These are phyloP conservation scores for Rhizoclosmatium hyalinum DNA, from an alignment of 371 early-diverging fungal species.

Conservation along the genomic window DNA sequence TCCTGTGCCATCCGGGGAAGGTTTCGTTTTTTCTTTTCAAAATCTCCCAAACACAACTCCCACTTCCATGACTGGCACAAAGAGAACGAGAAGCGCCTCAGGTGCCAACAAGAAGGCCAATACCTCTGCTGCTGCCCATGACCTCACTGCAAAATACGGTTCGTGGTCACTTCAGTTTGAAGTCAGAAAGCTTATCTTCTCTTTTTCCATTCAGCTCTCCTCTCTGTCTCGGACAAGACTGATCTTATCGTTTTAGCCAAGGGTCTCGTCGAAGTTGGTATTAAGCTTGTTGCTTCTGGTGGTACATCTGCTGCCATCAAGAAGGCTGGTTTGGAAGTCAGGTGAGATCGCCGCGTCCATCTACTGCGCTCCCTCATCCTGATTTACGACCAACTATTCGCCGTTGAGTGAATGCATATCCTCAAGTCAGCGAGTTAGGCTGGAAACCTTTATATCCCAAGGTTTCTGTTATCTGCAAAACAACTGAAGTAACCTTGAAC, in stretches of 20 bases:
- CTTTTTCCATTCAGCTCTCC: constrained; percentile 69
- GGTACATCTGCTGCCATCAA: constrained; percentile 93
- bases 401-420: too few relatives aligned
- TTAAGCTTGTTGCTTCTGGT: constrained; percentile 92
- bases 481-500: not conserved
- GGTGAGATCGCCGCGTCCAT: constrained; percentile 50
- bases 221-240: constrained; percentile 97
- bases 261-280: constrained; percentile 75
- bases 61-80: constrained; percentile 11
- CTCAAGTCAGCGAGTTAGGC: too few relatives aligned
- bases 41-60: too few relatives aligned
- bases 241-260: constrained; percentile 89
- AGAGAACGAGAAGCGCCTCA: constrained; percentile 16
- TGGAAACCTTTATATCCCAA: too few relatives aligned
- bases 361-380: too few relatives aligned
- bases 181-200: not conserved
- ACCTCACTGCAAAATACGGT: constrained; percentile 20
- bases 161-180: not conserved
- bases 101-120: constrained; percentile 15
- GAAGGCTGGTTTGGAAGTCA: constrained; percentile 87
- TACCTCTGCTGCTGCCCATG: constrained; percentile 12
- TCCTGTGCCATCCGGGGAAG: too few relatives aligned
- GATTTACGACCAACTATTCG: too few relatives aligned
- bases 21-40: too few relatives aligned
- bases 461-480: not conserved